Base-by-base conservation (phyloP, 2,329 filamentous ascomycete genomes). In the Trichoderma sp. region DNA sequence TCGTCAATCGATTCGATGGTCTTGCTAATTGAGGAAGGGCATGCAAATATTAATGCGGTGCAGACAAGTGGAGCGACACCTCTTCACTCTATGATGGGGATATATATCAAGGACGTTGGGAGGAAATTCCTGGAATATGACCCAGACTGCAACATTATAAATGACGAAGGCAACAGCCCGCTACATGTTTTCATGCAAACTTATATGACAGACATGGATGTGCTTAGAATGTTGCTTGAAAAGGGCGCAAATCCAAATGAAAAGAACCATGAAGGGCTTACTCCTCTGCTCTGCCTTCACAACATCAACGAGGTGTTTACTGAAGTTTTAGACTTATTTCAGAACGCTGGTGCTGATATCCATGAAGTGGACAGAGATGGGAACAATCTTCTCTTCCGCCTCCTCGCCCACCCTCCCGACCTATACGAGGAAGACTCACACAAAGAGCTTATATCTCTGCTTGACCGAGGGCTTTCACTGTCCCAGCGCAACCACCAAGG, bases 261-360 rank as follows among this genome's bases (percentile, higher is more conserved):
- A 16, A 54, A 39, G 26, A 73, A 75, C 28, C 32, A 59, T 4
- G 55, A 70, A 1, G 73, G 74, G 1, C 28, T 68, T 18, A 72
- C 73, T 21, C 72, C 74, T 8, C 26, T 75, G 10, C 66, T 71
- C 13, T 37, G 43, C 2, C 30, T 71, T 26, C 14, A 16, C 1
- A 6, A 34, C 0, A 2, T 0, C 4, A n/a, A n/a, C 16, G 8
- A 5, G 5, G 4, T 6, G 5, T 5, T 18, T 1, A 1, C 8
- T 4, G 52, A 63, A 7, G 43, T 68, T 11, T 6, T 70, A 4
- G 56, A 70, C 5, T 10, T 68, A 0, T 37, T 74, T 11, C 39
- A 76, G 1, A 54, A 70, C n/a, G 72, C 72, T 1, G 75, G 75
- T 1, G 73, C 72, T 7, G 71, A 76, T 59, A 73, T 76, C 43